These are phyloP conservation scores for Quercus lobata DNA, from an alignment of 331 rosid genomes.

Conservation along the genomic window DNA sequence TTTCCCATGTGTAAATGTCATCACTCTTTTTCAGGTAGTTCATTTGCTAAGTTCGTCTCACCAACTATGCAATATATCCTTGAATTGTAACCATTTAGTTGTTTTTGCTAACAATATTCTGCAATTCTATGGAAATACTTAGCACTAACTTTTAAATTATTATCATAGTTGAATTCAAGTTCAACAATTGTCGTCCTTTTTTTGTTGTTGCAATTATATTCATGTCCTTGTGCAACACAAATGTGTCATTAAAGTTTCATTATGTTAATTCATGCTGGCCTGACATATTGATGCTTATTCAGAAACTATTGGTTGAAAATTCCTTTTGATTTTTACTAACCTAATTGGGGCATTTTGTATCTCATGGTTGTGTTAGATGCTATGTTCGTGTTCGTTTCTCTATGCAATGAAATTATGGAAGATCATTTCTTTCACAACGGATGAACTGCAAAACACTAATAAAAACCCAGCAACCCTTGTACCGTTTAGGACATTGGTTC, in stretches of 20 bases:
- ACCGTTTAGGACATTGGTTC: conserved; percentile 38
- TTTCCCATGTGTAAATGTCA: conserved; percentile 54
- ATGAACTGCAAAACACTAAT: conserved; percentile 28
- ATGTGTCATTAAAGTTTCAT: neutral
- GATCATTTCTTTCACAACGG: conserved; percentile 53
- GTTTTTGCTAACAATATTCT: neutral
- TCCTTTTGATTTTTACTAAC: neutral
- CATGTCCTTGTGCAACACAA: neutral
- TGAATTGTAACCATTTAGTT: neutral
- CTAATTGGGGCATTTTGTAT: conserved; percentile 1
- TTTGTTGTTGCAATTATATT: neutral
- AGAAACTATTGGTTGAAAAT: neutral
- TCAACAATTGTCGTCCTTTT: neutral
- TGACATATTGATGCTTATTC: neutral
- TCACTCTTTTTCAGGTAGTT: conserved; percentile 68
- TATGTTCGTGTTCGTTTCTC: conserved; percentile 46
- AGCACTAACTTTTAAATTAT: neutral
- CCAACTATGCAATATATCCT: neutral
- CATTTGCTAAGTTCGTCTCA: conserved; percentile 10
- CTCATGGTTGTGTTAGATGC: conserved; percentile 40
- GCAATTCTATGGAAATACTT: neutral
- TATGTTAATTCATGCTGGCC: neutral
- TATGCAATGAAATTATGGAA: conserved; percentile 45
- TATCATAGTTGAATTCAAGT: neutral
- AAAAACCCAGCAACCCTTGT: conserved; percentile 40